Evolutionary conservation across 2,329 filamentous ascomycete genomes (phyloP), one percentile per base, ranked within the genome.

Genomic region (Biscogniauxia marginata): DNA sequence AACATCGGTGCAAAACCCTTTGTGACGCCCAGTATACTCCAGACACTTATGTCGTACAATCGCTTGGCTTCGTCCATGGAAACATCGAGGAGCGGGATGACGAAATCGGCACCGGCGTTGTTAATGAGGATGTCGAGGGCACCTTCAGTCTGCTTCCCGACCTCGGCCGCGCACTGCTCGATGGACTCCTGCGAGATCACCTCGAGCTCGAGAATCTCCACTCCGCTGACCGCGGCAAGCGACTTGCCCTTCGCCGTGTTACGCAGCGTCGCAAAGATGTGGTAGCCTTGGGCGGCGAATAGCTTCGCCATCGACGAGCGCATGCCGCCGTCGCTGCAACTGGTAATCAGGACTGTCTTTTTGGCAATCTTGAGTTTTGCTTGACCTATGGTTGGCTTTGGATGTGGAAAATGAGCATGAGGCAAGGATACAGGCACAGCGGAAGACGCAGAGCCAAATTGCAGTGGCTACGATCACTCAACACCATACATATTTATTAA

Each of bases 81-180:
- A 11, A 53, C 16, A 9, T 57, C 59, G 2, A 62, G 57, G 2
- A 62, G 2, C 1, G 55, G 57, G 30, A 53, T 18, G 4, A 54
- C 43, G 39, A 55, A 58, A 16, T 46, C 44, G 4, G 18, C 45
- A 21, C 55, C 60, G 16, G 53, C 55, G 44, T 58, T 62, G 50
- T 61, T 63, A 25, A 63, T 48, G 2, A 59, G 52, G 2, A 55
- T 18, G 43, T 63, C 58, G 9, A 63, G 52, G 7, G n/a, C 50
- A 6, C 54, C 47, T 0, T 44, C 50, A 4, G 23, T 44, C 23
- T 56, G 19, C 8, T 22, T 30, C 1, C 56, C 47, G 9, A 8
- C 22, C n/a, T 16, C 47, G 2, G 46, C 50, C 11, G 48, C 46
- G n/a, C n/a, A n/a, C 13, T 24, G 2, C 7, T 30, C 45, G 48